phyloP scores from a whole-genome alignment of 2,329 filamentous ascomycete species.

The Phialocephala subalpina region DNA sequence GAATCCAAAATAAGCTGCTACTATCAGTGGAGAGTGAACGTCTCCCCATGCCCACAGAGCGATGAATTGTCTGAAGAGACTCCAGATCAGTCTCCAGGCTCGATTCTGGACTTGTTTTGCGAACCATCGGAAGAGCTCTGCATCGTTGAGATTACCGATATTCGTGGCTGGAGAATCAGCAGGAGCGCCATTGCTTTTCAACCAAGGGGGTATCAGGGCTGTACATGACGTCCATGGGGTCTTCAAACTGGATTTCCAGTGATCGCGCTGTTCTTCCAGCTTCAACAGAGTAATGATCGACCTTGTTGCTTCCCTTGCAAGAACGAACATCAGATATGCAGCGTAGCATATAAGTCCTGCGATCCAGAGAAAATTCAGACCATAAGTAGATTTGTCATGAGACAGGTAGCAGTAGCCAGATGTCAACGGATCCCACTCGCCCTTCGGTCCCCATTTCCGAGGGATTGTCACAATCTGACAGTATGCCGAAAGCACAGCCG shows the following conservation, averaged over 20 bases:
- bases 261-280: background rate
- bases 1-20: slow-evolving; percentile 22
- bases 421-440: slow-evolving; percentile 21
- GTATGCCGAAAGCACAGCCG: slow-evolving; percentile 16
- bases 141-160: background rate
- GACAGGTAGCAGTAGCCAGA: slow-evolving; percentile 25
- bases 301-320: background rate
- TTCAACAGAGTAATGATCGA: background rate
- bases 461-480: slow-evolving; percentile 18
- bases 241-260: background rate
- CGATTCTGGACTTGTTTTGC: background rate
- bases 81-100: slow-evolving; percentile 3
- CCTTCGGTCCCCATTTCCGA: slow-evolving; percentile 4
- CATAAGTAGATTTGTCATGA: slow-evolving; percentile 21
- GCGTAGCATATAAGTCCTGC: slow-evolving; percentile 19
- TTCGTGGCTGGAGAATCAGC: background rate
- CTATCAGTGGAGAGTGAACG: slow-evolving; percentile 14
- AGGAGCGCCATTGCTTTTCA: background rate
- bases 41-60: slow-evolving; percentile 28
- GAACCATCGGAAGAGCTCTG: background rate
- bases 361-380: slow-evolving; percentile 26
- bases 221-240: background rate
- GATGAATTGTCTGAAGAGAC: slow-evolving; percentile 11
- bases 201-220: background rate
- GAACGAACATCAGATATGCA: slow-evolving; percentile 13